Conservation (phyloP, 768 basidiomycete genomes). For the Cantharellus cinnabarinus region DNA sequence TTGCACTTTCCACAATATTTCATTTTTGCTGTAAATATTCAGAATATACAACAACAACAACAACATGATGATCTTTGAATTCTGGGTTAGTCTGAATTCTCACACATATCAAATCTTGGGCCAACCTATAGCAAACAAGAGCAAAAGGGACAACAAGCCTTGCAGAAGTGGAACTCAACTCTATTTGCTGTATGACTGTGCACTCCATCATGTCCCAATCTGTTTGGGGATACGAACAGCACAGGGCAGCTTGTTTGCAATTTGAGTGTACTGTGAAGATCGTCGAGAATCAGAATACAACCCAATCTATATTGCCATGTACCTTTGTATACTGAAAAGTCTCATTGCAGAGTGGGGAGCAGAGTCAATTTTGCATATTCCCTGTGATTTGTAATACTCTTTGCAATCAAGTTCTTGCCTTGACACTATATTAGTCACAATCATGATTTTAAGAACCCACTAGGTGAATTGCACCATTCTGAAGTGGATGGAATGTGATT, state of each 20-base stretch:
- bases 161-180: constrained; percentile 33
- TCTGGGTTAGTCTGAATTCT: too few species aligned
- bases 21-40: too few species aligned
- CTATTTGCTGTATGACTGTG: constrained; percentile 30
- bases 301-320: background rate
- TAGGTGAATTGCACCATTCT: too few species aligned
- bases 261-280: constrained; percentile 15
- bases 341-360: background rate
- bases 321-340: constrained; percentile 2
- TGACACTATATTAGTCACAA: constrained; percentile 3
- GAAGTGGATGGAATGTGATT: background rate
- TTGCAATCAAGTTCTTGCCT: background rate
- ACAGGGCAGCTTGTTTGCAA: constrained; percentile 31
- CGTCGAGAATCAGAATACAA: background rate
- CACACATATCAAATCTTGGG: background rate
- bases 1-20: too few species aligned
- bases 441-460: background rate
- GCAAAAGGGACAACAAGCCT: constrained; percentile 32
- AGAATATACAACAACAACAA: too few species aligned
- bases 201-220: constrained; percentile 24
- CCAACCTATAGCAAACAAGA: constrained; percentile 35
- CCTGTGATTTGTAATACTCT: background rate
- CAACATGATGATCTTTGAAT: too few species aligned
- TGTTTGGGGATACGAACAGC: constrained; percentile 25
- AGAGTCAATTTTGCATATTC: background rate